A percentile compares a stretch with the other conserved stretches of the same genome.
Conservation (phyloP, 306 rosid species). For the Dalbergia cochinchinensis region DNA sequence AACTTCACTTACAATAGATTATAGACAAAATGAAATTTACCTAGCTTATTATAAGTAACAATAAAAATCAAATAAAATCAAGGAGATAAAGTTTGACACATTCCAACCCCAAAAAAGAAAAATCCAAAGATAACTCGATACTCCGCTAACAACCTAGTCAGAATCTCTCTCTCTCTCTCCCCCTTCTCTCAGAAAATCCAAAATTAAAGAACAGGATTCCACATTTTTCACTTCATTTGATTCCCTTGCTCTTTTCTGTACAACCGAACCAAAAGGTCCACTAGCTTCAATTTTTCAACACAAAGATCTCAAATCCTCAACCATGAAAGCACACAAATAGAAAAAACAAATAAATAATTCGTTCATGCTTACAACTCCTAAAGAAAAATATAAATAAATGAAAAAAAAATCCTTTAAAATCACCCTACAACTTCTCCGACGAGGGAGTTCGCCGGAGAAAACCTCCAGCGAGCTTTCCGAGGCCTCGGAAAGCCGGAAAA, state of each 20-base stretch:
- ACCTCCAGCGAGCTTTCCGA: conserved; percentile 44
- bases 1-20: conserved; percentile 2
- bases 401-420: not conserved
- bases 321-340: not conserved
- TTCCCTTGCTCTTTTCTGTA: conserved; percentile 41
- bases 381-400: not conserved
- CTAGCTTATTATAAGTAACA: not conserved
- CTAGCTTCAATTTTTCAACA: conserved; percentile 33
- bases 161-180: conserved; percentile 36
- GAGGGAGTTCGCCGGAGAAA: conserved; percentile 35
- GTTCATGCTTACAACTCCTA: conserved; percentile 11
- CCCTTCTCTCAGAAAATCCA: not conserved
- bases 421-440: conserved; percentile 40
- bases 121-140: conserved; percentile 22
- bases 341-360: not conserved
- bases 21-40: conserved; percentile 18
- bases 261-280: conserved; percentile 36
- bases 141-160: conserved; percentile 39
- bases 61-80: not conserved
- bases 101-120: conserved; percentile 17
- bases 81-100: conserved; percentile 4
- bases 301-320: conserved; percentile 34
- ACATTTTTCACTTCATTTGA: conserved; percentile 49
- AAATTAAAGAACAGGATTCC: conserved; percentile 43
- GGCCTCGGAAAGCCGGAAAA: conserved; percentile 46